A percentile compares a stretch with the other conserved stretches of the same genome.
These are phyloP conservation scores for Naganishia kalamii DNA, from an alignment of 768 basidiomycete genomes.

Conservation along the genomic window DNA sequence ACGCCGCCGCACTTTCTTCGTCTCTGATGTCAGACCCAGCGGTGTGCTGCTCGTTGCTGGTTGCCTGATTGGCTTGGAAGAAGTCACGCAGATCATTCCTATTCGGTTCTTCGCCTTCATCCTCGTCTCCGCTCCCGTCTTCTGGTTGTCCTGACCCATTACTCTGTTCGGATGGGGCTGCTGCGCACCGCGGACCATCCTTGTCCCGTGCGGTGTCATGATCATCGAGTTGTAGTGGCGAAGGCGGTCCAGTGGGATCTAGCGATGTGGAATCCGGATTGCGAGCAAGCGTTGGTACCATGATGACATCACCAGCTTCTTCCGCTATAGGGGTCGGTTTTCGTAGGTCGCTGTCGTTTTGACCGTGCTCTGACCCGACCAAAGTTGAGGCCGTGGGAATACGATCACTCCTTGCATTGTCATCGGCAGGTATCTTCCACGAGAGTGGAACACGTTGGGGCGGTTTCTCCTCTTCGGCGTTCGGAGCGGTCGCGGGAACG, in stretches of 20 bases:
- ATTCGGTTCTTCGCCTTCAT: neutral
- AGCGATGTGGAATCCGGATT: neutral
- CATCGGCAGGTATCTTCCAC: neutral
- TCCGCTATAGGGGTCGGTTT: neutral
- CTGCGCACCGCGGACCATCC: too few species aligned
- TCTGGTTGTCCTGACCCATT: neutral
- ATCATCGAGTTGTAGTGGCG: neutral
- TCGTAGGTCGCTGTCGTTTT: neutral
- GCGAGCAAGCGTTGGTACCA: neutral
- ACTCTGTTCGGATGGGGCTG: neutral
- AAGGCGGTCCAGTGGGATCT: neutral
- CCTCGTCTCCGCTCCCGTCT: neutral
- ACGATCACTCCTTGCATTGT: neutral
- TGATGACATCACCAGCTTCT: neutral
- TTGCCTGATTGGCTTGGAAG: constrained; percentile 35
- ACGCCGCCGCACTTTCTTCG: constrained; percentile 39
- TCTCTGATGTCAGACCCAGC: constrained; percentile 7
- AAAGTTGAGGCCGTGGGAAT: neutral
- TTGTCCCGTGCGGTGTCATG: neutral
- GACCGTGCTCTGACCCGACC: neutral
- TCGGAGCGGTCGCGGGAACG: neutral
- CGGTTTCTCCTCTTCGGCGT: neutral
- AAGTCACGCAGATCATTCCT: constrained; percentile 37
- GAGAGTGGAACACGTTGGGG: neutral
- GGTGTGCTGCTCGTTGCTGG: constrained; percentile 15